phyloP scores from a whole-genome alignment of 129 eudicot genomes.

The Centrapalus pauciflorus region DNA sequence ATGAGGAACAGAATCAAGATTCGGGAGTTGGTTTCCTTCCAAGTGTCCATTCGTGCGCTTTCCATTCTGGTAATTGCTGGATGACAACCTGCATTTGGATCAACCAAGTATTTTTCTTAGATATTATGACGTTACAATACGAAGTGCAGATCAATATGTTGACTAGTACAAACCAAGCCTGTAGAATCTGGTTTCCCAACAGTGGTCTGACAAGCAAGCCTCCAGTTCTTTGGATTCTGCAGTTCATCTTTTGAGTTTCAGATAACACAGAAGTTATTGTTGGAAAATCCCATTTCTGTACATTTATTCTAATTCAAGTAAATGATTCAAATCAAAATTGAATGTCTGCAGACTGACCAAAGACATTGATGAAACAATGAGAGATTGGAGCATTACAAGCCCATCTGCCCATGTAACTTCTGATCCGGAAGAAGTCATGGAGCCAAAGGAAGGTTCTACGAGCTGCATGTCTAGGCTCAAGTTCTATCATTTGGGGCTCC shows the following conservation, averaged over 20 bases:
- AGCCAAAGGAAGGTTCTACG: too few species aligned
- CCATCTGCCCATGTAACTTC: too few species aligned
- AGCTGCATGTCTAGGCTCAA: too few species aligned
- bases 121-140: neutral
- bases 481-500: too few species aligned
- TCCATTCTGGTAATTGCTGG: constrained; percentile 96
- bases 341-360: too few species aligned
- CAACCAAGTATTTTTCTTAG: constrained; percentile 1
- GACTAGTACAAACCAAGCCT: constrained; percentile 57
- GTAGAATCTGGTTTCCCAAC: constrained; percentile 74
- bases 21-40: constrained; percentile 53
- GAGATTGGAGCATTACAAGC: too few species aligned
- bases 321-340: too few species aligned
- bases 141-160: neutral
- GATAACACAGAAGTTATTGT: neutral
- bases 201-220: constrained; percentile 86
- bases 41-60: constrained; percentile 83
- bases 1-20: constrained; percentile 18
- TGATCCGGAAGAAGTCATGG: too few species aligned
- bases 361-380: too few species aligned
- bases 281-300: too few species aligned
- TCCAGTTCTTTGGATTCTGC: constrained; percentile 92
- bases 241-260: neutral
- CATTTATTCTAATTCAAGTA: too few species aligned
- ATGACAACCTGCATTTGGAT: constrained; percentile 58